phyloP scores from a whole-genome alignment of 2,329 filamentous ascomycete species.

The Colletotrichum australisinense region DNA sequence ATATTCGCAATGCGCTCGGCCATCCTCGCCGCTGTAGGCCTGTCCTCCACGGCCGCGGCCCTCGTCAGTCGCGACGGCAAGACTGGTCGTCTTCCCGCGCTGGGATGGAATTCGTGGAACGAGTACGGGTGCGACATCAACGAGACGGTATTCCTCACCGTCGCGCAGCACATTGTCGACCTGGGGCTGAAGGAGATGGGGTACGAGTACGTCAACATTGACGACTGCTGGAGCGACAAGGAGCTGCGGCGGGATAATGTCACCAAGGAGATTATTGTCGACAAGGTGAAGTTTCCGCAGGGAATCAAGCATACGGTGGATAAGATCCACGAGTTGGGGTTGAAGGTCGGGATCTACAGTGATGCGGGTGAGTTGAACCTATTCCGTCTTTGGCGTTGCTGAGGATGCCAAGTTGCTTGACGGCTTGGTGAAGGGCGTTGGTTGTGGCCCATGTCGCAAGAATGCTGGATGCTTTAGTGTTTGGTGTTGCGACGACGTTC shows the following conservation, averaged over 20 bases:
- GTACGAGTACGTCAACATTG: constrained; percentile 69
- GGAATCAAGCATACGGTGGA: constrained; percentile 67
- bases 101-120: constrained; percentile 67
- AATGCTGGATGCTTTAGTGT: background rate
- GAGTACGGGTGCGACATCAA: constrained; percentile 62
- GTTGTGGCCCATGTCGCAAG: too few species aligned
- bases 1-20: constrained; percentile 9
- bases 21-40: background rate
- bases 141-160: constrained; percentile 59
- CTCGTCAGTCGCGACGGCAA: constrained; percentile 34
- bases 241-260: constrained; percentile 49
- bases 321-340: constrained; percentile 64
- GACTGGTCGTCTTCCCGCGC: constrained; percentile 47
- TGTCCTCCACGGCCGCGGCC: constrained; percentile 18
- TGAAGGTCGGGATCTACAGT: constrained; percentile 74
- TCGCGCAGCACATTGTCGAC: constrained; percentile 58
- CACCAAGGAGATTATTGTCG: constrained; percentile 57
- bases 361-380: constrained; percentile 55
- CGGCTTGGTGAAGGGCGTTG: too few species aligned
- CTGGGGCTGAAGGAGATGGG: constrained; percentile 63
- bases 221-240: constrained; percentile 71
- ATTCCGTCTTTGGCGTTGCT: background rate
- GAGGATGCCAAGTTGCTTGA: too few species aligned
- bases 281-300: constrained; percentile 64
- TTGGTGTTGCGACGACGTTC: background rate